These are phyloP conservation scores for Paraphoma chrysanthemicola DNA, from an alignment of 2,329 filamentous ascomycete species.

Conservation along the genomic window DNA sequence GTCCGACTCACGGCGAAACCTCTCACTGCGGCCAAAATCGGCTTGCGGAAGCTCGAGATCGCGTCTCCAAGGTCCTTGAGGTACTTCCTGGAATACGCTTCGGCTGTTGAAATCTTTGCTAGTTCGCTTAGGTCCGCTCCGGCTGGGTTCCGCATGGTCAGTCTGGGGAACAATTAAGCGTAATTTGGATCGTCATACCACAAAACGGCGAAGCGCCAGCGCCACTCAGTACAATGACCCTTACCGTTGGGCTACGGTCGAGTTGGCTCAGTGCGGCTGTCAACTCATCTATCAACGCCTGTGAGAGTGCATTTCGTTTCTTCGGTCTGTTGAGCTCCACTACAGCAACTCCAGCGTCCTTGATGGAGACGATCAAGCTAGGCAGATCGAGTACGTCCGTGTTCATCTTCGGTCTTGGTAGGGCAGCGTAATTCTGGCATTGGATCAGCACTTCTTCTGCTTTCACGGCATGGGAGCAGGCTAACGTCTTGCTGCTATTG, in stretches of 20 bases:
- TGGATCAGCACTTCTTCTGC: neutral
- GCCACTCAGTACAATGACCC: constrained; percentile 72
- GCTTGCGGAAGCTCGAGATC: constrained; percentile 82
- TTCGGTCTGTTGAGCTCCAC: constrained; percentile 62
- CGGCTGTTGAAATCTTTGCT: constrained; percentile 82
- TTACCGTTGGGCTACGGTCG: constrained; percentile 23
- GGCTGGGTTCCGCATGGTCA: constrained; percentile 55
- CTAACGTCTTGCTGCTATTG: neutral
- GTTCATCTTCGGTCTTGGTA: neutral
- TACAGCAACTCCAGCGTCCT: constrained; percentile 51
- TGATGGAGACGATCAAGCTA: constrained; percentile 19
- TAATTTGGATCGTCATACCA: constrained; percentile 57
- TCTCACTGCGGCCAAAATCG: constrained; percentile 89
- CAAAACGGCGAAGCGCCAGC: constrained; percentile 67
- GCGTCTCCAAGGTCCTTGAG: constrained; percentile 90
- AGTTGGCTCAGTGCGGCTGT: constrained; percentile 30
- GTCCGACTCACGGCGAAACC: constrained; percentile 70
- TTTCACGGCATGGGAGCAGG: neutral
- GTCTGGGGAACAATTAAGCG: constrained; percentile 1
- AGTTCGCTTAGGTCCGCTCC: constrained; percentile 98
- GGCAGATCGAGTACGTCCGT: constrained; percentile 8
- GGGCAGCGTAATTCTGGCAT: neutral
- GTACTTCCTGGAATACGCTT: constrained; percentile 56
- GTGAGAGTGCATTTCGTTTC: constrained; percentile 67
- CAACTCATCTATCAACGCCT: constrained; percentile 54